These are phyloP conservation scores for Aspergillus panamensis DNA, from an alignment of 495 filamentous ascomycete genomes.

Conservation along the genomic window DNA sequence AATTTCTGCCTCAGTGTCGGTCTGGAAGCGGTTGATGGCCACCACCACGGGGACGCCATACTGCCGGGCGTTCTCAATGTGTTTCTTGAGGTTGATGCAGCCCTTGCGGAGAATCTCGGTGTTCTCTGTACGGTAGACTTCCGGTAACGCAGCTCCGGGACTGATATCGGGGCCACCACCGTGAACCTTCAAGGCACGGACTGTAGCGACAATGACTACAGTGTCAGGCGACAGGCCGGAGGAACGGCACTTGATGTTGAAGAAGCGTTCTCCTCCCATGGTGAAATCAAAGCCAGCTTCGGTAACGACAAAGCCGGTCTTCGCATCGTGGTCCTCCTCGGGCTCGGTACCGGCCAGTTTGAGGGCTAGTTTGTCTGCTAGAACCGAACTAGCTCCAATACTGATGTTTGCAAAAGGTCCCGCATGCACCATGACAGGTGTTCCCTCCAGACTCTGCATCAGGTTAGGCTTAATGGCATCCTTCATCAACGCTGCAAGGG, in stretches of 20 bases:
- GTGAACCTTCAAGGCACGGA: slow-evolving; percentile 93
- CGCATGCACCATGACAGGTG: slow-evolving; percentile 94
- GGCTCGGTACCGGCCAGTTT: slow-evolving; percentile 94
- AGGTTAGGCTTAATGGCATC: slow-evolving; percentile 98
- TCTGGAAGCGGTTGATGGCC: slow-evolving; percentile 93
- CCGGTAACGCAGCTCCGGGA: slow-evolving; percentile 74
- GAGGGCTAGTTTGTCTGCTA: slow-evolving; percentile 91
- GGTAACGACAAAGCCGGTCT: slow-evolving; percentile 92
- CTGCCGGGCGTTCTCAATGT: slow-evolving; percentile 79
- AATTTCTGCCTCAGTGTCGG: slow-evolving; percentile 91
- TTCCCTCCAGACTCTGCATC: slow-evolving; percentile 97
- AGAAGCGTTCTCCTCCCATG: slow-evolving; percentile 98
- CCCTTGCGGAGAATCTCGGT: slow-evolving; percentile 83
- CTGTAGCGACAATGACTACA: slow-evolving; percentile 92
- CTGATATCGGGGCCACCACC: slow-evolving; percentile 90
- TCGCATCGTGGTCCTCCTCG: slow-evolving; percentile 82
- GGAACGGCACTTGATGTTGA: slow-evolving; percentile 98
- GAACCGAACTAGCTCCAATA: slow-evolving; percentile 90
- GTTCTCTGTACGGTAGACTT: slow-evolving; percentile 90
- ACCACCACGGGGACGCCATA: slow-evolving; percentile 97
- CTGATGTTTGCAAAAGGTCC: slow-evolving; percentile 98
- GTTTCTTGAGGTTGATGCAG: slow-evolving; percentile 91
- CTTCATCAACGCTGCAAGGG: slow-evolving; percentile 90
- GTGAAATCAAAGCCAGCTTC: slow-evolving; percentile 99
- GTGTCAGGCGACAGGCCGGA: slow-evolving; percentile 89